Base-by-base conservation (phyloP, 2,329 filamentous ascomycete genomes). In the Chaetomium strumarium region DNA sequence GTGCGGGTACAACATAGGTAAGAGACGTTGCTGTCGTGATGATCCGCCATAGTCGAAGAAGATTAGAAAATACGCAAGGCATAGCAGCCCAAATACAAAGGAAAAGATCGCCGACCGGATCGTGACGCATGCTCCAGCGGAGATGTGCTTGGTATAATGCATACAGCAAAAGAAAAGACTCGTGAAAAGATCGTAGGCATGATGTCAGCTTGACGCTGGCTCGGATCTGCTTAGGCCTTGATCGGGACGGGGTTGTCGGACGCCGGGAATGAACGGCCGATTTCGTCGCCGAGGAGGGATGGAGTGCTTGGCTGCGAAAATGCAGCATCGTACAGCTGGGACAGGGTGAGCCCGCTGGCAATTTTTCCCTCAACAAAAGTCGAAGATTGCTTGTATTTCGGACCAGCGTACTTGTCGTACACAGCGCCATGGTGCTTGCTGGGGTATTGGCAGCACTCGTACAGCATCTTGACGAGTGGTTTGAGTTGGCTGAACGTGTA, bases 321-420 rank as follows among this genome's bases (percentile, higher is more conserved):
- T 1, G 17, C 9, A 24, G 44, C 47, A 6, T 43, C 48, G 37
- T 52, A 56, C 10, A 57, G 58, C 43, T 73, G 70, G 13, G 76
- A 71, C 31, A 84, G 70, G 24, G 62, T 68, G 61, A 82, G 84
- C 4, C 81, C 81, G 17, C 78, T 80, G 53, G 74, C 71, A 58
- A 96, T 75, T 67, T 92, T 86, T 16, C 75, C 76, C 67, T 91
- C 83, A 51, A 96, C 92, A 61, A 88, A 90, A 17, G 81, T 72
- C 16, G 93, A 88, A 10, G 89, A 88, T 51, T 85, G 80, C 76
- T 95, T 95, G 76, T 90, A 97, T 49, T 88, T 83, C 66, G 85
- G 87, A 68, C 95, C 88, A 36, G 82, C 78, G 71, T 96, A 99
- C 71, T 99, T 99, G 51, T 96, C 89, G 66, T 82, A 96, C 39